Evolutionary conservation across 2,329 filamentous ascomycete species (phyloP), one percentile per base, ranked within the genome.

Genomic region (Fusarium dlaminii): DNA sequence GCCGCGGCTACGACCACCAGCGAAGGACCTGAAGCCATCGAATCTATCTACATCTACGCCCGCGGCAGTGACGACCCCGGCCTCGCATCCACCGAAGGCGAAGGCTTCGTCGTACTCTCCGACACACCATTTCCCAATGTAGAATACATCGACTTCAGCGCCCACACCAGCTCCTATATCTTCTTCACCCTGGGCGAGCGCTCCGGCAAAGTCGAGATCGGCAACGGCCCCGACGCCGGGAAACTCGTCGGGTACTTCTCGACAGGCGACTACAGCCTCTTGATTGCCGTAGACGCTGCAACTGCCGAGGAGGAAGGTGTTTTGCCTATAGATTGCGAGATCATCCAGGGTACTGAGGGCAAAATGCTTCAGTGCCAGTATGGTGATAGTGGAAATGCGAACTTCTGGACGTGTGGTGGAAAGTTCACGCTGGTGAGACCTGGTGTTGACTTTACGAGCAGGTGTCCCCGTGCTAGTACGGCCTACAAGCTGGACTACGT

Each of bases 221-320:
- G 32, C 34, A 54, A 37, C 6, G 34, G 49, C 32, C 5, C n/a
- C 15, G 3, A 36, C 18, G 17, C 4, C 4, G 49, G 24, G 7
- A 11, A 52, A 3, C 3, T 34, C 4, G 17, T 20, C 0, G 11
- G 32, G 12, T 52, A 52, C 32, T 15, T 6, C 8, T 0, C n/a
- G 14, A 2, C n/a, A 5, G 4, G 7, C 13, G 49, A 27, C n/a
- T 52, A 15, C 18, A 52, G 49, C n/a, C 5, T 37, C 4, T 8
- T 18, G 6, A 9, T 52, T 8, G 18, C 18, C 5, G 0, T 6
- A 0, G n/a, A 34, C 0, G 4, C 48, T 5, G 3, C 22, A 10
- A 1, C 4, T 6, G 12, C 17, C 8, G n/a, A 52, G 48, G 17
- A 52, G 0, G 27, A 36, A 5, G 30, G n/a, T 2, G 4, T 52